These are phyloP conservation scores for Kwoniella pini DNA, from an alignment of 768 basidiomycete species.

Conservation along the genomic window DNA sequence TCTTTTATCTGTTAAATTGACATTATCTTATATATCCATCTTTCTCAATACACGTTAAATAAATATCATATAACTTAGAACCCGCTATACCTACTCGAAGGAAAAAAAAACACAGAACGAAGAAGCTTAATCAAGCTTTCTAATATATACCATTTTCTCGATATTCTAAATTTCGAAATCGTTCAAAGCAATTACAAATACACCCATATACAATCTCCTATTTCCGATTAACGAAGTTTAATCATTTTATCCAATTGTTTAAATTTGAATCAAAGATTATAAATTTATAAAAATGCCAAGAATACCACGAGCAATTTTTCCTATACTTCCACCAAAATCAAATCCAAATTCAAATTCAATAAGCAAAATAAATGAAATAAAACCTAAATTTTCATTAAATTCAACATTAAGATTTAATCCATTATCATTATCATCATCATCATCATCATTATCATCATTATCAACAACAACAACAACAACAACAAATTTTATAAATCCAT, in stretches of 20 bases:
- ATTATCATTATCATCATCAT: not conserved
- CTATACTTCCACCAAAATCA: constrained; percentile 5
- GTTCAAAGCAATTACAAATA: not conserved
- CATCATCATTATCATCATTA: constrained; percentile 3
- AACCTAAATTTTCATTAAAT: constrained; percentile 11
- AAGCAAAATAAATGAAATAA: not conserved
- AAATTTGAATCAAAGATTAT: not conserved
- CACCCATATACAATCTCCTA: not conserved
- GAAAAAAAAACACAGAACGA: not conserved
- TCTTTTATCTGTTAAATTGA: not conserved
- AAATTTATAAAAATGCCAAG: constrained; percentile 21
- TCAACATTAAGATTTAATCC: constrained; percentile 14
- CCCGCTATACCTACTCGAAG: not conserved
- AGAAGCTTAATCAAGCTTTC: not conserved
- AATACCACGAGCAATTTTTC: constrained; percentile 17
- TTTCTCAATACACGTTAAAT: not conserved
- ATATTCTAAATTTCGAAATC: not conserved
- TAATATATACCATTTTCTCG: not conserved
- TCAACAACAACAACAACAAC: not conserved
- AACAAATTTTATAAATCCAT: not conserved
- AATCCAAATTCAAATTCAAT: not conserved
- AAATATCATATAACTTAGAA: not conserved
- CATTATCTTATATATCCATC: not conserved
- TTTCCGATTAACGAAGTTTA: no score
- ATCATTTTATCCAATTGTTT: no score